These are phyloP conservation scores for Emergomyces pasteurianus DNA, from an alignment of 2,329 filamentous ascomycete genomes.

Conservation along the genomic window DNA sequence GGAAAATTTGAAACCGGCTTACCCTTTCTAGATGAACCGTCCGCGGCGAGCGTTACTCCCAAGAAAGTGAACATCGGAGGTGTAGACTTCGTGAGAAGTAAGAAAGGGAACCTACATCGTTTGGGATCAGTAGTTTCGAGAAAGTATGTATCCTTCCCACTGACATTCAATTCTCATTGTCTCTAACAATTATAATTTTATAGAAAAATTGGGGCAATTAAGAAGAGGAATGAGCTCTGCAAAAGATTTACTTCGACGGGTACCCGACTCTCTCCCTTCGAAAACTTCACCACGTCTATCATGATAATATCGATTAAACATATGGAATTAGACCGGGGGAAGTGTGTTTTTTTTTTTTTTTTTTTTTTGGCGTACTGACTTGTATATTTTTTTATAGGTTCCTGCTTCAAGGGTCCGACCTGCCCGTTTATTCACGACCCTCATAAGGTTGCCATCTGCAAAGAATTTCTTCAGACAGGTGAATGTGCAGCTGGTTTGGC, in stretches of 20 bases:
- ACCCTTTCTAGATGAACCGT: slow-evolving; percentile 40
- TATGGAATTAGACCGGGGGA: slow-evolving; percentile 3
- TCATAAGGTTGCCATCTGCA: slow-evolving; percentile 80
- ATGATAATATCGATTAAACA: slow-evolving; percentile 2
- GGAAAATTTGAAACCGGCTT: slow-evolving; percentile 31
- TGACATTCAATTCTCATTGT: too few species aligned
- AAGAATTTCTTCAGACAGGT: slow-evolving; percentile 69
- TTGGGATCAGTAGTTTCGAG: slow-evolving; percentile 63
- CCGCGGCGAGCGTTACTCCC: slow-evolving; percentile 56
- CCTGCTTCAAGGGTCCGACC: slow-evolving; percentile 65
- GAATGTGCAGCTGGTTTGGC: slow-evolving; percentile 62
- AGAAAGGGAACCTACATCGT: slow-evolving; percentile 75
- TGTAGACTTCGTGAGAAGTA: slow-evolving; percentile 73
- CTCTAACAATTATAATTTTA: slow-evolving; percentile 10
- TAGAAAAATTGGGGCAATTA: slow-evolving; percentile 38
- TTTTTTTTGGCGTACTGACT: slow-evolving; percentile 13
- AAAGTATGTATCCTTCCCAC: slow-evolving; percentile 52
- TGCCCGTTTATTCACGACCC: slow-evolving; percentile 80
- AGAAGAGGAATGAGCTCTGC: slow-evolving; percentile 63
- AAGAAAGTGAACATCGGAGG: slow-evolving; percentile 62
- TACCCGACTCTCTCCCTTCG: slow-evolving; percentile 31
- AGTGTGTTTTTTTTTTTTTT: too few species aligned
- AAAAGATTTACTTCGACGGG: slow-evolving; percentile 48
- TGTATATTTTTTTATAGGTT: slow-evolving; percentile 48
- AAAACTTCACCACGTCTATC: slow-evolving; percentile 7